Base-by-base conservation (phyloP, 495 filamentous ascomycete species). In the Aspergillus diversus region DNA sequence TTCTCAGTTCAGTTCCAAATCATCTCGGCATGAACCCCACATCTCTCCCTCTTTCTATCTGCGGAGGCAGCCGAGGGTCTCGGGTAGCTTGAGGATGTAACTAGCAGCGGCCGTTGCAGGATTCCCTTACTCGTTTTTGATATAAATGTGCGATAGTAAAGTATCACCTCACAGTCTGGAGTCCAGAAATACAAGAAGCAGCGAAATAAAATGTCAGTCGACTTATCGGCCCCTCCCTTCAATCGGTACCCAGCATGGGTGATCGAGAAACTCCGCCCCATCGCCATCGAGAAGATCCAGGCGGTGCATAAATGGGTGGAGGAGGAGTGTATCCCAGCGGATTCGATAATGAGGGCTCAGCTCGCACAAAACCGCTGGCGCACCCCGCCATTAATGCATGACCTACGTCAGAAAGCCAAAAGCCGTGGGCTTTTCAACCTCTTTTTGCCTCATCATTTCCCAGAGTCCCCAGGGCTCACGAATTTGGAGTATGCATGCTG, bases 401-500 rank as follows among this genome's bases (percentile, higher is more conserved):
- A 64, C 1, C 55, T 59, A 5, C 33, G 49, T 15, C 17, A 11
- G 0, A 47, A 59, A 27, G 55, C 61, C 47, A 54, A 59, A 37
- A 33, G 7, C 5, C 47, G 33, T 31, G 61, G 61, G 1, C 61
- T 64, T 5, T 64, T 33, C 11, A 64, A 64, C 49, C 33, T 64
- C 2, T 64, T 64, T 37, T 47, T 64, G 21, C 55, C 60, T 1
- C 12, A 57, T 16, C 32, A 51, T 8, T 63, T 63, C 55, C 5
- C 11, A 1, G 47, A 37, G 13, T 54, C 48, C 8, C 48, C 61
- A 0, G 61, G 61, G 12, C 37, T 64, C 55, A 64, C 47, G 32
- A 64, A 64, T 32, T 49, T 64, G 3, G 61, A 64, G 55, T 64
- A 64, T 7, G 60, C 43, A 7, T 57, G 43, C 43, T 52, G 43